Base-by-base conservation (phyloP, 495 filamentous ascomycete species). In the Annulohypoxylon nitens region DNA sequence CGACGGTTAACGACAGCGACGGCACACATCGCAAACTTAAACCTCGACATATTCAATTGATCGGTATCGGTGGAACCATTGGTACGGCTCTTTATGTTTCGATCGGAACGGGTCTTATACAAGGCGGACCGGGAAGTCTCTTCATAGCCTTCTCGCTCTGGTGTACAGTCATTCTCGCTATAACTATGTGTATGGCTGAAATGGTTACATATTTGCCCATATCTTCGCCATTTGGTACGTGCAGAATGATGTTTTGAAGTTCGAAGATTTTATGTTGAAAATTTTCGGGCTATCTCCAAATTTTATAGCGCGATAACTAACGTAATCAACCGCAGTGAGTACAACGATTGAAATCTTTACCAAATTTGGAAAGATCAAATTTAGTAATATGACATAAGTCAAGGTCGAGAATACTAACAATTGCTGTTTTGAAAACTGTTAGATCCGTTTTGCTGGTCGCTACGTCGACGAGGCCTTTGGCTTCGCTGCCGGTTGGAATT, bases 61-160 rank as follows among this genome's bases (percentile, higher is more conserved):
- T 87, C 58, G 85, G 83, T 70, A 81, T 76, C 54, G 78, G 66
- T 25, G 81, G 80, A 14, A 90, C 90, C 5, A 93, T 93, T 75
- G 92, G 92, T 14, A 93, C 92, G 1, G 90, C 88, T 1, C 81
- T 93, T 0, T 93, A 89, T 80, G 89, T 93, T 8, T 85, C 91
- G 69, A 94, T 96, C 61, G 93, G 93, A n/a, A 83, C 16, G 82
- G 81, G 20, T 87, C 86, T 1, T 75, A 81, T 91, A 23, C 83
- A 92, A 36, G 93, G 93, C 47, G 93, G 93, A 0, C 93, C 93
- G 18, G 93, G 76, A 2, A 92, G 89, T 70, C 80, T 95, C 66
- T 93, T 95, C 73, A 78, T 96, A 37, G 93, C 91, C 12, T 95
- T 94, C 76, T 87, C 89, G 0, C 82, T 93, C 67, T 90, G 92